A percentile compares a stretch with the other conserved stretches of the same genome.
Evolutionary conservation across 2,329 filamentous ascomycete genomes (phyloP).

Genomic region (Teratosphaeria pseudoeucalypti): DNA sequence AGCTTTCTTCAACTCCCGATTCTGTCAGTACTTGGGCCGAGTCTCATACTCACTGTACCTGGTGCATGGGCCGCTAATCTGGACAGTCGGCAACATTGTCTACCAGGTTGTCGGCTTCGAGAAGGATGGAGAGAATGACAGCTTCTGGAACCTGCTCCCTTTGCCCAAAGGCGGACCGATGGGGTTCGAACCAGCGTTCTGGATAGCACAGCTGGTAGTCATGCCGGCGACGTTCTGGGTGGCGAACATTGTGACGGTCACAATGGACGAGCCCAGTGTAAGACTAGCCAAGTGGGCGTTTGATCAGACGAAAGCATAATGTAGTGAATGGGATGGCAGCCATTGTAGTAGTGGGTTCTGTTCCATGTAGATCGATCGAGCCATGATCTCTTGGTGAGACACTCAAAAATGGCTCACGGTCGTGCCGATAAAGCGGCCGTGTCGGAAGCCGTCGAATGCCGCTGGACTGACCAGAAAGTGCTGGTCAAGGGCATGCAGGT

Average conservation of each 20-base stretch:
- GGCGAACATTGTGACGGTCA: slow-evolving; percentile 16
- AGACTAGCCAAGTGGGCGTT: not conserved
- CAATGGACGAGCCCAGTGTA: slow-evolving; percentile 14
- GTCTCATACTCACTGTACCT: slow-evolving; percentile 55
- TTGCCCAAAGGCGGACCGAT: slow-evolving; percentile 11
- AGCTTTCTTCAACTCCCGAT: slow-evolving; percentile 48
- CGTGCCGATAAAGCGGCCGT: not conserved
- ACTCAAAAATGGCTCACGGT: not conserved
- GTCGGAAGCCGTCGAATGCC: not conserved
- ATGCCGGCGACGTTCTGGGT: slow-evolving; percentile 16
- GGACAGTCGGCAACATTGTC: slow-evolving; percentile 42
- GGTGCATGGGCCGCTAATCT: slow-evolving; percentile 52
- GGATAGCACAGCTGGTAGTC: slow-evolving; percentile 12
- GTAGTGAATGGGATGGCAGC: not conserved
- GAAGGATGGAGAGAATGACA: slow-evolving; percentile 6
- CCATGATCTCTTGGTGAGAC: not conserved
- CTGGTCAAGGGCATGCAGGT: not conserved
- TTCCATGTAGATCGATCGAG: not conserved
- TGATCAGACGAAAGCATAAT: not conserved
- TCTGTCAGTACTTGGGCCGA: slow-evolving; percentile 52
- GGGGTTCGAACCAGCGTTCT: slow-evolving; percentile 16
- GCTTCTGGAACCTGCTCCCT: slow-evolving; percentile 9
- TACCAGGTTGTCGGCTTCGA: slow-evolving; percentile 18
- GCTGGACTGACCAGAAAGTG: not conserved
- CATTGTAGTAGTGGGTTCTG: not conserved